Base-by-base conservation (phyloP, 352 stramenopile species). In the Phytophthora cactorum region DNA sequence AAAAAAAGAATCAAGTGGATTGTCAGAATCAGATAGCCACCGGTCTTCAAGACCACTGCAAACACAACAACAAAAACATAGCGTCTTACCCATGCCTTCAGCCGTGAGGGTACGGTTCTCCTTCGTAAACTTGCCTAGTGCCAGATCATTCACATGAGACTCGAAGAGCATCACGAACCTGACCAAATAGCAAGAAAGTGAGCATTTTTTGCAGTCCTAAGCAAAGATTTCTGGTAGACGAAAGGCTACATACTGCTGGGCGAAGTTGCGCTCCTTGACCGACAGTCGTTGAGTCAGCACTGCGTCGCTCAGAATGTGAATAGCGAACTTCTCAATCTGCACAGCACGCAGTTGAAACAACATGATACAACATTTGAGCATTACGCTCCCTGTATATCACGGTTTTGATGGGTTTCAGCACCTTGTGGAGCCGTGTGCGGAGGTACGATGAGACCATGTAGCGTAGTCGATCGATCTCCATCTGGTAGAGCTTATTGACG, bases 371-470 rank as follows among this genome's bases (percentile, higher is more conserved):
- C 1, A 22, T 22, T 22, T 22, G 22, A 22, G 22, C 22, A 22
- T 22, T 22, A 22, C 22, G 22, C 22, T 22, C 22, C 22, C 22
- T 22, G 22, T 22, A 22, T 22, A 22, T 22, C 22, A 22, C 22
- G 22, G 22, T 22, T 43, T 43, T 15, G 36, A 43, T 43, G 15
- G 9, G 36, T 43, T 43, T 9, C 36, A 43, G 36, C 41, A 89
- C 85, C 75, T 96, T 96, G 38, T 66, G 77, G 4, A 96, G 74
- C 4, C 88, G 83, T 12, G 85, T 91, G 36, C 88, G 84, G 22
- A 96, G 64, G 53, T 96, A 96, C 0, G 88, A 94, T 36, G 88
- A 79, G 3, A 96, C 75, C 79, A 92, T 92, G 73, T 91, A 96
- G 39, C 82, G 83, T 32, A 96, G 75, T 14, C 88, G 86, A 44